Evolutionary conservation across 768 basidiomycete genomes (phyloP).

Genomic region (Hydnum rufescens): DNA sequence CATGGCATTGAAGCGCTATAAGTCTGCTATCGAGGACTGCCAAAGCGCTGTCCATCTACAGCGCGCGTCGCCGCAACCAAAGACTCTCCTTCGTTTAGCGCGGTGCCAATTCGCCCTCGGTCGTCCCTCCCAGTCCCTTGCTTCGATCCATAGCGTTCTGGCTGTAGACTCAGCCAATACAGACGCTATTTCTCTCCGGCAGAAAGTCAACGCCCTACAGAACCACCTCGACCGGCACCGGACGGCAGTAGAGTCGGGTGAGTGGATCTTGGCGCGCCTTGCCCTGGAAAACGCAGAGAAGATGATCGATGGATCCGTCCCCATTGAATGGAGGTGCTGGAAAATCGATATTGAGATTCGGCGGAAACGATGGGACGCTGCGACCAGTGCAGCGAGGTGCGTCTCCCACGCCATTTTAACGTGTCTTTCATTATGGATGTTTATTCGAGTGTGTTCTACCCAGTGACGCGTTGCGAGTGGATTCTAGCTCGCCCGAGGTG

Average conservation of each 20-base stretch:
- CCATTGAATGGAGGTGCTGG: slow-evolving; percentile 66
- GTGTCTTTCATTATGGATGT: not conserved
- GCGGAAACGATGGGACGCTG: slow-evolving; percentile 52
- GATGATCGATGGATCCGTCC: slow-evolving; percentile 61
- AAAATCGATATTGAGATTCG: slow-evolving; percentile 58
- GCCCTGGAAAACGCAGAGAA: slow-evolving; percentile 41
- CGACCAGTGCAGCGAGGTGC: slow-evolving; percentile 53
- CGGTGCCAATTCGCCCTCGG: slow-evolving; percentile 72
- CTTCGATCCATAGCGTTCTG: slow-evolving; percentile 42
- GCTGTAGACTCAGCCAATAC: slow-evolving; percentile 41
- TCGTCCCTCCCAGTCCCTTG: slow-evolving; percentile 41
- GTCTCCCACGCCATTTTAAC: slow-evolving; percentile 15
- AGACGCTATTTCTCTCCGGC: slow-evolving; percentile 38
- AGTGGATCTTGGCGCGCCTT: slow-evolving; percentile 64
- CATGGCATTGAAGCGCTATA: slow-evolving; percentile 64
- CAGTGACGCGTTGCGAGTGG: slow-evolving; percentile 57
- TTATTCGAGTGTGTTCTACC: not conserved
- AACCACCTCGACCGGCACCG: slow-evolving; percentile 46
- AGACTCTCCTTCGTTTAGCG: slow-evolving; percentile 66
- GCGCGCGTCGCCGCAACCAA: slow-evolving; percentile 36
- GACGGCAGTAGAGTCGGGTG: slow-evolving; percentile 31
- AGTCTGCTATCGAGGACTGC: slow-evolving; percentile 56
- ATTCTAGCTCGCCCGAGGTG: slow-evolving; percentile 58
- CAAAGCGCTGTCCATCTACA: slow-evolving; percentile 53
- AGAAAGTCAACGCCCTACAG: slow-evolving; percentile 40